Percentiles rank a stretch among this genome's conserved stretches.
phyloP scores from a whole-genome alignment of 2,329 filamentous ascomycete species.

The Knufia petricola region DNA sequence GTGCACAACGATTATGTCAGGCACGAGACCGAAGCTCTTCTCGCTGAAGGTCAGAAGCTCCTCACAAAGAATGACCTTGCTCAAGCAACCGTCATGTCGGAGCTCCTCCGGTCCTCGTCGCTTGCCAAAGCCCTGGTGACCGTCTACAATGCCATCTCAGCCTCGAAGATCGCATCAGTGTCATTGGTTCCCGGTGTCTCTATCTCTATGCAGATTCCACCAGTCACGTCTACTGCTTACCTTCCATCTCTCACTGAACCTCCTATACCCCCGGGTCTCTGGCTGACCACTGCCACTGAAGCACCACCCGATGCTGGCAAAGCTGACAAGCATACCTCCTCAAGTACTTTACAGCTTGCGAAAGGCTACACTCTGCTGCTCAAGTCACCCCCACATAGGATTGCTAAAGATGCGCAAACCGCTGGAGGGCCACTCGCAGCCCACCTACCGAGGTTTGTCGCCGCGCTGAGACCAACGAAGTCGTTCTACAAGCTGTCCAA shows the following conservation, averaged over 20 bases:
- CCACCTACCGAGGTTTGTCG: slow-evolving; percentile 65
- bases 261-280: slow-evolving; percentile 57
- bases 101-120: slow-evolving; percentile 52
- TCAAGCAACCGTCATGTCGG: slow-evolving; percentile 14
- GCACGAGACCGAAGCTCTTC: slow-evolving; percentile 76
- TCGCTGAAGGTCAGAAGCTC: slow-evolving; percentile 65
- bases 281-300: slow-evolving; percentile 78
- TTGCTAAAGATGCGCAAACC: slow-evolving; percentile 58
- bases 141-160: slow-evolving; percentile 70
- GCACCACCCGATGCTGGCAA: slow-evolving; percentile 52
- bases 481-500: slow-evolving; percentile 62
- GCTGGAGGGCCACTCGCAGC: slow-evolving; percentile 67
- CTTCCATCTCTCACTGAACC: slow-evolving; percentile 60
- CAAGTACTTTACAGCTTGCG: slow-evolving; percentile 53
- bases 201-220: slow-evolving; percentile 53
- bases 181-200: slow-evolving; percentile 43
- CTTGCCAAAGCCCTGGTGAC: slow-evolving; percentile 74
- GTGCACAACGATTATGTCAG: slow-evolving; percentile 83
- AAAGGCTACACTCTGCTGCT: slow-evolving; percentile 82
- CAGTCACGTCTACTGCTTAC: slow-evolving; percentile 58
- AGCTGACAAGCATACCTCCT: slow-evolving; percentile 30
- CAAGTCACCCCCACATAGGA: slow-evolving; percentile 42
- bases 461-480: slow-evolving; percentile 50
- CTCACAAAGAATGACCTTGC: slow-evolving; percentile 34
- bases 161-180: slow-evolving; percentile 73